Percentiles rank a stretch among this genome's conserved stretches.
phyloP scores from a whole-genome alignment of 495 filamentous ascomycete species.

The Hypoxylon intermedium region DNA sequence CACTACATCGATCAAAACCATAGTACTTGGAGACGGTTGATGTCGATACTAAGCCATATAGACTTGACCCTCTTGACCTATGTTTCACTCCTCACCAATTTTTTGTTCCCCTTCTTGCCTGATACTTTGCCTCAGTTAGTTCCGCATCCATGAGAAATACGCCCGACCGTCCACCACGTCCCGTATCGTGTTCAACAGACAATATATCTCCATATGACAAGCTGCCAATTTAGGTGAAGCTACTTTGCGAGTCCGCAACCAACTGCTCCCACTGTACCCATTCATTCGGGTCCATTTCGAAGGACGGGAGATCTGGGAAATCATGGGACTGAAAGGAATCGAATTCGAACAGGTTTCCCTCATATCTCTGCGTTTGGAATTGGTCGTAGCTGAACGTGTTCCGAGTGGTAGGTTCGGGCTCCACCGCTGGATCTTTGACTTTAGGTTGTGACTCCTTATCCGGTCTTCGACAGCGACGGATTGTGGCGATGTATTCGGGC shows the following conservation, averaged over 20 bases:
- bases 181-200: too few relatives aligned
- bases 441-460: neutral
- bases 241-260: conserved; percentile 11
- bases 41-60: too few relatives aligned
- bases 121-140: too few relatives aligned
- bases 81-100: too few relatives aligned
- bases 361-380: neutral
- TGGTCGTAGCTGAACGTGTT: neutral
- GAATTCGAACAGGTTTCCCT: neutral
- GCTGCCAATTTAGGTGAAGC: neutral
- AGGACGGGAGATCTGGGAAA: conserved; percentile 16
- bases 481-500: conserved; percentile 20
- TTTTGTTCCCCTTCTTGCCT: too few relatives aligned
- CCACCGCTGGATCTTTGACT: neutral
- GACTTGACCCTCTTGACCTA: too few relatives aligned
- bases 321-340: conserved; percentile 7
- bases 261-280: conserved; percentile 36
- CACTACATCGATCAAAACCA: too few relatives aligned
- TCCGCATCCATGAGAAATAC: too few relatives aligned
- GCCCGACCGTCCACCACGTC: too few relatives aligned
- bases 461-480: conserved; percentile 14
- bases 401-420: neutral
- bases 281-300: conserved; percentile 22
- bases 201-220: too few relatives aligned
- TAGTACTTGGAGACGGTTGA: too few relatives aligned